Base-by-base conservation (phyloP, 148 eudicot species). In the Euryodendron excelsum region DNA sequence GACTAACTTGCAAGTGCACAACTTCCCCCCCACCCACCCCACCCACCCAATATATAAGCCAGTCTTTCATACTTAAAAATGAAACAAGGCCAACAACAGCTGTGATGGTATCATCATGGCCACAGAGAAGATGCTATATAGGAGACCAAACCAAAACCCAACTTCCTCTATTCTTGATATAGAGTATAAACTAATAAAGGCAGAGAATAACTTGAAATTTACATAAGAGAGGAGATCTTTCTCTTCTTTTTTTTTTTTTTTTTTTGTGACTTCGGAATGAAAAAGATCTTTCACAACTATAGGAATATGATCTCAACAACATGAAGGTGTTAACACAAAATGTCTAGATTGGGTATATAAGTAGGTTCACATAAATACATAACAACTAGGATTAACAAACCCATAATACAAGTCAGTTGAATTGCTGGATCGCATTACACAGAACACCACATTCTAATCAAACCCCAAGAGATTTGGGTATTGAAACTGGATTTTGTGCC, bases 391-490 rank as follows among this genome's bases (percentile, higher is more conserved):
- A 44, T 44, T 47, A 44, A n/a, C 55, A 44, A 60, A 61, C 20
- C 28, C 66, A 28, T 7, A 44, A 30, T 41, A 41, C 8, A 48
- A 9, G 58, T 55, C 13, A 15, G 7, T 8, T 18, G 41, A 60
- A 23, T 58, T 36, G 33, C 3, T 59, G 77, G 52, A 60, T 48
- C 58, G 37, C 55, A 74, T 7, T 74, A 59, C 53, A 53, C 8
- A 39, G 33, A 41, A 47, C 9, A 45, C 68, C 45, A 33, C 27
- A 9, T 62, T 33, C 64, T 74, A 23, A 74, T 83, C 80, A 91
- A 77, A 67, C 86, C 77, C 97, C 89, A 85, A 78, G 88, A 89
- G 90, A 85, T 79, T 86, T 84, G 87, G 91, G 73, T 83, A 81
- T 23, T 82, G 86, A 78, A 78, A 80, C 78, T 33, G 89, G 85